phyloP scores from a whole-genome alignment of 129 eudicot genomes.

The Apium graveolens region DNA sequence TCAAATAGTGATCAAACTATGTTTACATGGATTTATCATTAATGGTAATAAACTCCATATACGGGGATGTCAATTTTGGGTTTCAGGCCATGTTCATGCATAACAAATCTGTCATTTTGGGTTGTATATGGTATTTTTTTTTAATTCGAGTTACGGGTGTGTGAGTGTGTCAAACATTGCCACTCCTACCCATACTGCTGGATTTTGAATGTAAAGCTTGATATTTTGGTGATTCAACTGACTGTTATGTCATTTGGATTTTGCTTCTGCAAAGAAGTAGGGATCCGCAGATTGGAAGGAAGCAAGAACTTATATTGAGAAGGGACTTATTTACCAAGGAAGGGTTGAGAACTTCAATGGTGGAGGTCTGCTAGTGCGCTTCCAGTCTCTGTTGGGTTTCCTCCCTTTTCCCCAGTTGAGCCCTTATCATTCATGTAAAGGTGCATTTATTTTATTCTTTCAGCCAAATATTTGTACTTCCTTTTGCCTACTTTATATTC shows the following conservation, averaged over 20 bases:
- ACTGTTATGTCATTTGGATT: slow-evolving; percentile 20
- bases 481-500: background rate
- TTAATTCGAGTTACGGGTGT: background rate
- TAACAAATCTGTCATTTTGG: background rate
- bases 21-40: background rate
- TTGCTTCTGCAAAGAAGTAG: slow-evolving; percentile 64
- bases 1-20: too few relatives aligned
- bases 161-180: background rate
- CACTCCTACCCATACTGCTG: background rate
- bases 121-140: too few relatives aligned
- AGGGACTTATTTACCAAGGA: slow-evolving; percentile 55
- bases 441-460: slow-evolving; percentile 19
- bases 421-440: slow-evolving; percentile 69
- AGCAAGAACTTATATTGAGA: slow-evolving; percentile 52
- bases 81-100: background rate
- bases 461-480: background rate
- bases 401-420: slow-evolving; percentile 84
- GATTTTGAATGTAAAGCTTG: background rate
- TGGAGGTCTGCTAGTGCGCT: slow-evolving; percentile 78
- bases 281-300: slow-evolving; percentile 81
- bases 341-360: slow-evolving; percentile 60
- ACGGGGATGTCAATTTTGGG: too few relatives aligned
- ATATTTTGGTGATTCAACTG: background rate
- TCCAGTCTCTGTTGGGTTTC: slow-evolving; percentile 68
- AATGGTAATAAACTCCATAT: background rate